Evolutionary conservation across 192 early-diverging fungal genomes (phyloP).

Genomic region (Backusella circina): DNA sequence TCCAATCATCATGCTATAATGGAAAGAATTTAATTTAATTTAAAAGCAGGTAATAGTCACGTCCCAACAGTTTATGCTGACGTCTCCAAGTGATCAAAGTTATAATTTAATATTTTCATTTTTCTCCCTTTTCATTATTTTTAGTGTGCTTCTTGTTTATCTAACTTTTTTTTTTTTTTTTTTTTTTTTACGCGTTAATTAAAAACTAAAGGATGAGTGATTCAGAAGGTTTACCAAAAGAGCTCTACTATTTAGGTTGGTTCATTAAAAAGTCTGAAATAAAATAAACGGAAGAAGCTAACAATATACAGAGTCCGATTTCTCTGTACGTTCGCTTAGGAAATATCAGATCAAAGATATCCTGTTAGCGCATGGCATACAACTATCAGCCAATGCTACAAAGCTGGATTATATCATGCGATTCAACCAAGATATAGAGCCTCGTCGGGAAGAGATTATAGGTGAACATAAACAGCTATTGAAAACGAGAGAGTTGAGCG

Average conservation of each 20-base stretch:
- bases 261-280: not conserved
- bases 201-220: not conserved
- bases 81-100: not conserved
- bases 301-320: not conserved
- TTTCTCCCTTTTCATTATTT: not conserved
- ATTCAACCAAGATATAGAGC: not conserved
- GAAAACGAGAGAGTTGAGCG: not conserved
- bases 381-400: not conserved
- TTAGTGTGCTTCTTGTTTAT: too few species aligned
- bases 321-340: not conserved
- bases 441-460: not conserved
- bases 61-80: not conserved
- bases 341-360: conserved; percentile 2
- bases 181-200: not conserved
- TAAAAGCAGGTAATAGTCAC: not conserved
- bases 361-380: not conserved
- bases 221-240: not conserved
- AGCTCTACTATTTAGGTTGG: not conserved
- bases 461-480: not conserved
- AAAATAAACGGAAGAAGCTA: not conserved
- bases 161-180: not conserved
- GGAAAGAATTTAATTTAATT: too few species aligned
- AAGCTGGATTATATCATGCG: not conserved
- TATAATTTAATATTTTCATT: not conserved
- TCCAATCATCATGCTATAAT: too few species aligned